Conservation (phyloP, 129 eudicot genomes). For the Lactuca saligna region DNA sequence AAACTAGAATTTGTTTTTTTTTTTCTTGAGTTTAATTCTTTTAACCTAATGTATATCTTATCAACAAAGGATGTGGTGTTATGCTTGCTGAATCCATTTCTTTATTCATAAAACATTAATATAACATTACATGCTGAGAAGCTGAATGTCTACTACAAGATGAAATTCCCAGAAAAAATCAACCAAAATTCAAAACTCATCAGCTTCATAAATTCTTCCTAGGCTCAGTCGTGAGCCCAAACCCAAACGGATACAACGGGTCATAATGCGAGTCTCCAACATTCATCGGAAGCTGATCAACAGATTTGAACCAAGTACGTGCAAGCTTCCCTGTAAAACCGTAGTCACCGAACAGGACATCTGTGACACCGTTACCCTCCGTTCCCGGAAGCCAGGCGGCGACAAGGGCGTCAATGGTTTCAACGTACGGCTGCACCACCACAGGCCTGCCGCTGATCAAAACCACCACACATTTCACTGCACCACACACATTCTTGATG, state of each 20-base stretch:
- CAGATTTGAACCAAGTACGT: constrained; percentile 73
- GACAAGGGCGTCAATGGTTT: constrained; percentile 60
- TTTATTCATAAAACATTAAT: constrained; percentile 18
- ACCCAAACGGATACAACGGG: constrained; percentile 69
- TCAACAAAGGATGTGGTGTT: neutral
- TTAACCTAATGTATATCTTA: neutral
- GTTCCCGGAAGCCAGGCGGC: constrained; percentile 91
- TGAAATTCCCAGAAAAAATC: constrained; percentile 23
- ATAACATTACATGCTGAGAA: constrained; percentile 3
- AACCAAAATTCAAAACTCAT: constrained; percentile 18
- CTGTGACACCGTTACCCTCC: constrained; percentile 77
- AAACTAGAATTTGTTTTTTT: no score
- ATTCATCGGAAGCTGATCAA: constrained; percentile 82
- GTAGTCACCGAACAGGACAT: constrained; percentile 72
- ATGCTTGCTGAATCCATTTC: constrained; percentile 13
- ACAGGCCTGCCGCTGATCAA: constrained; percentile 73
- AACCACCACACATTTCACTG: constrained; percentile 72
- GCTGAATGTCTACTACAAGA: constrained; percentile 1
- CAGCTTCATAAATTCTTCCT: constrained; percentile 26
- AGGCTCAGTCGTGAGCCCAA: constrained; percentile 61
- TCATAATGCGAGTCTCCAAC: constrained; percentile 77
- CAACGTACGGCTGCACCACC: constrained; percentile 59
- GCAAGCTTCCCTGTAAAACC: constrained; percentile 75
- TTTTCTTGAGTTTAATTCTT: no score
- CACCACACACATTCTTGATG: constrained; percentile 57